Conservation (phyloP, 2,329 filamentous ascomycete genomes). For the Ophiocordyceps camponoti-floridani region DNA sequence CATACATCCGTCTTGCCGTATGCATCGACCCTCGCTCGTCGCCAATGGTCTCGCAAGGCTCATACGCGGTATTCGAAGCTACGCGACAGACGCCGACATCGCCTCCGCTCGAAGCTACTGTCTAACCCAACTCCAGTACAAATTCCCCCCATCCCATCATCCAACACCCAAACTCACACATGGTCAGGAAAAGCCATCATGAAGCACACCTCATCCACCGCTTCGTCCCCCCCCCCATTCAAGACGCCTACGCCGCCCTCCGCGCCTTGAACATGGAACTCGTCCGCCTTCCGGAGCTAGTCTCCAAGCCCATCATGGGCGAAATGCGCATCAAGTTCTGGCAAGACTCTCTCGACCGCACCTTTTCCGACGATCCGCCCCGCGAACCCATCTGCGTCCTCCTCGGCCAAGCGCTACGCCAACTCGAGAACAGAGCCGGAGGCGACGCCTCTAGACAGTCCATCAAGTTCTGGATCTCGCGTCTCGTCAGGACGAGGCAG, state of each 20-base stretch:
- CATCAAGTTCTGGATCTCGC: conserved; percentile 55
- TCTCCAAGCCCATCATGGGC: conserved; percentile 74
- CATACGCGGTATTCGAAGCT: conserved; percentile 19
- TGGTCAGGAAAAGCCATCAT: conserved; percentile 64
- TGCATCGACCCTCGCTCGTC: conserved; percentile 19
- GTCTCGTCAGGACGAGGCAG: conserved; percentile 67
- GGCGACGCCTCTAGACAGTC: conserved; percentile 24
- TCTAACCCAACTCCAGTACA: conserved; percentile 31
- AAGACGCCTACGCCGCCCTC: conserved; percentile 76
- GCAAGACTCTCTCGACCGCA: conserved; percentile 66
- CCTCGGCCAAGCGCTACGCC: conserved; percentile 52
- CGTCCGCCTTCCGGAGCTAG: conserved; percentile 74
- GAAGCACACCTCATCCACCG: conserved; percentile 74
- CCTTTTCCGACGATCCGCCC: conserved; percentile 61
- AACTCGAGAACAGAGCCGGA: conserved; percentile 30
- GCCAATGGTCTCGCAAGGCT: conserved; percentile 21
- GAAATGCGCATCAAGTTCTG: conserved; percentile 89
- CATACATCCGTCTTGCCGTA: too few species aligned
- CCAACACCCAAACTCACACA: conserved; percentile 2
- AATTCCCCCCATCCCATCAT: not conserved
- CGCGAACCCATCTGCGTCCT: conserved; percentile 84
- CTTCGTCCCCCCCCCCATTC: conserved; percentile 59
- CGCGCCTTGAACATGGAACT: conserved; percentile 88
- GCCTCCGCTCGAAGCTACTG: conserved; percentile 36
- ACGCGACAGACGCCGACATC: conserved; percentile 32